Base-by-base conservation (phyloP, 2,329 filamentous ascomycete species). In the Aureobasidium sp. region DNA sequence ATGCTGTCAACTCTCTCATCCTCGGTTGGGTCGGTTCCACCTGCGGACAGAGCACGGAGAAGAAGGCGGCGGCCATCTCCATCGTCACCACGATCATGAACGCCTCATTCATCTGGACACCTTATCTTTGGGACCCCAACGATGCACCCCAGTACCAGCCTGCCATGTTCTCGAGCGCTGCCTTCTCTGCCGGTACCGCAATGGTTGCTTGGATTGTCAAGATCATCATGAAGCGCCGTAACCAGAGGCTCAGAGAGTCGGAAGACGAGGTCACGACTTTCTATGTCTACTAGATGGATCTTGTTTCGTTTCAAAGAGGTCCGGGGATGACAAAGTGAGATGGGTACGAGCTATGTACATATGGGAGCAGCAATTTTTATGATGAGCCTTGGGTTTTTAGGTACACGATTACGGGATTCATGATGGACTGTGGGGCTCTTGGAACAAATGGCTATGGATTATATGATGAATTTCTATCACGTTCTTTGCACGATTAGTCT, bases 71-170 rank as follows among this genome's bases (percentile, higher is more conserved):
- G 17, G 74, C 77, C 1, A 67, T 80, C 9, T 76, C 76, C 11
- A 78, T 80, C 67, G 78, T 78, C 5, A 80, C 78, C 25, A 77
- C 78, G 1, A 73, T 77, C 25, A 76, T 75, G 25, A 77, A 77
- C 64, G 75, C 77, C 15, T 75, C 74, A 2, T 79, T 78, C 65
- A 77, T 80, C 46, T 81, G 78, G 65, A 77, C 77, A n/a, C 76
- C 77, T 1, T 80, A 80, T 62, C 69, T 81, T 3, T 80, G 78
- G 77, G 77, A 77, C 4, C 73, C 74, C 23, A 73, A 63, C 9
- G 77, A 79, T 59, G 70, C 68, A 37, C 78, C 78, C 0, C 70
- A 76, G 23, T 81, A 79, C 61, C 71, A 69, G 0, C 75, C 73
- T 15, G 76, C 74, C 4, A 77, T 79, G 53, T 74, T 73, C 0